Evolutionary conservation across 441 rosid species (phyloP), one percentile per base, ranked within the genome.

Genomic region (Pelargonium fulgidum): DNA sequence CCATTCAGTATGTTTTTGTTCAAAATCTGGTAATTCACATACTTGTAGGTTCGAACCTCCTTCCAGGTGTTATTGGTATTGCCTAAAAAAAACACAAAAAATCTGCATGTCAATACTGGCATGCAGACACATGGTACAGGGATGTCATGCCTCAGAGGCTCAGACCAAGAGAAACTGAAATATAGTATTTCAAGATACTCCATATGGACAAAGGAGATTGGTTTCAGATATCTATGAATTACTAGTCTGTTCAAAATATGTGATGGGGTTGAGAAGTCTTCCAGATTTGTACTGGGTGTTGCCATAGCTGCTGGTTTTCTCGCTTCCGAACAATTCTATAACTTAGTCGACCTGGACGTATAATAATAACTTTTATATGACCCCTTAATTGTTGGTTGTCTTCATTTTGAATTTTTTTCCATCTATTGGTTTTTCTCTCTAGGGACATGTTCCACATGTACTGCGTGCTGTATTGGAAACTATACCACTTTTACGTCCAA

Each of bases 381-480:
- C 62, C 62, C 19, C 20, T 58, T 11, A 19, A 58, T 10, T 19
- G 62, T 58, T 19, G 63, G 36, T 59, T 59, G 22, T 17, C 19
- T 54, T 54, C 36, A 59, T 26, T 22, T 59, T 20, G 14, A 59
- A 59, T 3, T 59, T 22, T 22, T 11, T 10, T 11, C 14, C 36
- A 13, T 59, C 41, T 36, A 3, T 36, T 36, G 41, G 6, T 59
- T 22, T 19, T 13, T 13, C 33, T 22, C 29, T 59, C 7, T 68
- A 94, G 99, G 97, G 94, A 69, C 88, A 86, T 75, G 83, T 90
- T 65, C 86, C 90, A 36, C 98, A 93, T 73, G 80, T 90, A 70
- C 85, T 92, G 67, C 93, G 98, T 52, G 80, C 90, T 67, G 85
- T 87, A 75, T 81, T 95, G 76, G 99, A 92, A 72, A 80, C 89